Evolutionary conservation across 371 early-diverging fungal species (phyloP), one percentile per base, ranked within the genome.

Genomic region (Dichotomocladium elegans): DNA sequence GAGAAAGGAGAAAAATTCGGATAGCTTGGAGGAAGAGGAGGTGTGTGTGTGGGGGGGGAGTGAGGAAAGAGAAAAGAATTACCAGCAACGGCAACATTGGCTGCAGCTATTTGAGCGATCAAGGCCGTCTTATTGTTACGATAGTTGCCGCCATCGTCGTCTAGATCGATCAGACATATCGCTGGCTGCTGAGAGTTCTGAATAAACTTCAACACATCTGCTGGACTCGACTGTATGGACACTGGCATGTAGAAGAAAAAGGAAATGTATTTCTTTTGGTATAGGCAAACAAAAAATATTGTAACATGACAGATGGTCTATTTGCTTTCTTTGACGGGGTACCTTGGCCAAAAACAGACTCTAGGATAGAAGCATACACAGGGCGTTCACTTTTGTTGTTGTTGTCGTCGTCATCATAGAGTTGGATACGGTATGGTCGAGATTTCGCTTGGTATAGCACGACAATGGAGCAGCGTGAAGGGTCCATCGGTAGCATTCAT

Each of bases 191-290:
- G 41, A 21, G 29, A 35, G 15, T 53, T 29, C 15, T 43, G 34
- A 19, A 59, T 56, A 51, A 44, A 51, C 15, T 63, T 52, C 21
- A 71, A 44, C 12, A 64, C 68, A 46, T 59, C 58, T 44, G 55
- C 35, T 41, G 49, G 60, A 47, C 55, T 54, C 21, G 63, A 57
- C 37, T 59, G 55, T 49, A 63, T 29, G 48, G 45, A 55, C 12
- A 66, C 72, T 66, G 90, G 83, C 66, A 95, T 19, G 26, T 17
- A 41, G 40, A 17, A 25, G 24, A n/a, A n/a, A n/a, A n/a, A n/a
- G n/a, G n/a, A n/a, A n/a, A n/a, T n/a, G n/a, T n/a, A n/a, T n/a
- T n/a, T n/a, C n/a, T n/a, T n/a, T n/a, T n/a, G n/a, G n/a, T n/a
- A n/a, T 35, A 24, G 27, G 35, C 12, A 24, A 22, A 17, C n/a